phyloP scores from a whole-genome alignment of 768 basidiomycete genomes.

The Kwoniella bestiolae region DNA sequence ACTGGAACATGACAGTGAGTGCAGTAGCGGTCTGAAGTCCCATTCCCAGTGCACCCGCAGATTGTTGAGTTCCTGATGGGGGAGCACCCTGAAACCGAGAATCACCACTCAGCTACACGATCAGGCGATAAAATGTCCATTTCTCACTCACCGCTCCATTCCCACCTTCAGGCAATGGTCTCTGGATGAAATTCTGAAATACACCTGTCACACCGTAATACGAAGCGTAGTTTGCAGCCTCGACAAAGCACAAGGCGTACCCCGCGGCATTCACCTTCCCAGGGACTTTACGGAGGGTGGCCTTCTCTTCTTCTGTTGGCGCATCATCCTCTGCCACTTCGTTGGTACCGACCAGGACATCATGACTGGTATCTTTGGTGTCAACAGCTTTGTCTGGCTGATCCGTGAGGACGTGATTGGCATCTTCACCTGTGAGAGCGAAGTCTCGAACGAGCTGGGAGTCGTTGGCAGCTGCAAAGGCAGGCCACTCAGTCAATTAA shows the following conservation, averaged over 20 bases:
- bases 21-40: constrained; percentile 27
- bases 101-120: too few species aligned
- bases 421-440: constrained; percentile 19
- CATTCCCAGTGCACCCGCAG: constrained; percentile 10
- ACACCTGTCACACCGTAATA: constrained; percentile 35
- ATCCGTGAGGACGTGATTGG: constrained; percentile 6
- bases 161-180: constrained; percentile 32
- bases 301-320: constrained; percentile 25
- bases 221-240: constrained; percentile 43
- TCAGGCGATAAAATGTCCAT: too few species aligned
- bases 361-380: not conserved
- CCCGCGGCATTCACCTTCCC: constrained; percentile 39
- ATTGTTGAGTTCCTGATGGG: constrained; percentile 5
- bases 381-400: not conserved
- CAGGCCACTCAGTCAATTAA: not conserved
- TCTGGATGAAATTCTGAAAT: constrained; percentile 45
- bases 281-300: constrained; percentile 37
- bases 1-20: constrained; percentile 31
- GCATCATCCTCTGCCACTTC: constrained; percentile 2
- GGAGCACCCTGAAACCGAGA: constrained; percentile 17
- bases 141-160: constrained; percentile 31
- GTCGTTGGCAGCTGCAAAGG: constrained; percentile 17
- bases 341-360: not conserved
- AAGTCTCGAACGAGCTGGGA: constrained; percentile 12
- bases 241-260: constrained; percentile 47